A percentile compares a stretch with the other conserved stretches of the same genome.
phyloP scores from a whole-genome alignment of 1,284 basidiomycete genomes.

The Cryptococcus hybrid region DNA sequence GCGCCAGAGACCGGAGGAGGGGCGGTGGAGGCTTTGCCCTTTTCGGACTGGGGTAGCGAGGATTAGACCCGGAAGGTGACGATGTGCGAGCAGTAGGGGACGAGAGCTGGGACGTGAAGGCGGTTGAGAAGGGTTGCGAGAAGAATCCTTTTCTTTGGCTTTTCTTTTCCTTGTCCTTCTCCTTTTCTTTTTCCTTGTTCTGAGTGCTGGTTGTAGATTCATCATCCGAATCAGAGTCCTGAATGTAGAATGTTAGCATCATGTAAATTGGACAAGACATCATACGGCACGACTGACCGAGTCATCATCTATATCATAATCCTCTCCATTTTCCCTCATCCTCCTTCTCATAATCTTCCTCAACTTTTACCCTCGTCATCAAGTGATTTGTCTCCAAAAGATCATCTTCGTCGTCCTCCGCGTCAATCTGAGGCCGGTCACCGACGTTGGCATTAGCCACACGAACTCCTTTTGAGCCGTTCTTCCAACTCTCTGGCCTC shows the following conservation, averaged over 20 bases:
- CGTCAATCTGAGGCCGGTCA: constrained; percentile 40
- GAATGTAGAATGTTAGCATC: constrained; percentile 2
- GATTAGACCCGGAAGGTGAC: constrained; percentile 21
- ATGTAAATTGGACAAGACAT: not conserved
- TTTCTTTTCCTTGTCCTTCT: constrained; percentile 16
- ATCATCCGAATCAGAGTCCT: constrained; percentile 22
- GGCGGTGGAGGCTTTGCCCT: constrained; percentile 32
- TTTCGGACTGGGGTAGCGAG: constrained; percentile 10
- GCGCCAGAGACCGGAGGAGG: constrained; percentile 39
- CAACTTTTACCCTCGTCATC: constrained; percentile 36
- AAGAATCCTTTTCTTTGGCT: constrained; percentile 7
- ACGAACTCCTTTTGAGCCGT: constrained; percentile 38
- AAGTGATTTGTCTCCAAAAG: constrained; percentile 31
- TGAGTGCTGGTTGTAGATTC: constrained; percentile 9
- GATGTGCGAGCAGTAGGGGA: constrained; percentile 19
- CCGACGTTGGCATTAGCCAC: constrained; percentile 44
- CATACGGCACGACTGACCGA: constrained; percentile 6
- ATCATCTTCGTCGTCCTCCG: constrained; percentile 33
- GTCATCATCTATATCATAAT: constrained; percentile 25
- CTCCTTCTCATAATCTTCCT: constrained; percentile 38
- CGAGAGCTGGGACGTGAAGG: constrained; percentile 30
- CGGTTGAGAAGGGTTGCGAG: constrained; percentile 10
- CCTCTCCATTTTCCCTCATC: constrained; percentile 20
- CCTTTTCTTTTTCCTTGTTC: constrained; percentile 28
- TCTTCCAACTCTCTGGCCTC: constrained; percentile 42